Conservation (phyloP, 768 basidiomycete genomes). For the Lactarius akahatsu region DNA sequence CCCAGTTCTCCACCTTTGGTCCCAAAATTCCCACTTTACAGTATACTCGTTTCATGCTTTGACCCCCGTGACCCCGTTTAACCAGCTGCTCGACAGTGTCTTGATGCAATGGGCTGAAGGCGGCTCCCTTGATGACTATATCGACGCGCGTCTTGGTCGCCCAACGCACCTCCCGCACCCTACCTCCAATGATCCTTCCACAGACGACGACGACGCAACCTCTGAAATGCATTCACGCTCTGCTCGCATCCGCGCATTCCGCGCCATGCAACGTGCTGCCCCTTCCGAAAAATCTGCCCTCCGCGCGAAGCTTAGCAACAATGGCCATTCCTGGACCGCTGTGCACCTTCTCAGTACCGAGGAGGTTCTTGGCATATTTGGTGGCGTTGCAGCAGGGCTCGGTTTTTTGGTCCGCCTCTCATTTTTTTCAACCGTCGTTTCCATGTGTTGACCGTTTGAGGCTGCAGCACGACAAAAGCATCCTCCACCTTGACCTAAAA, state of each 20-base stretch:
- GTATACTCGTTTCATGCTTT: slow-evolving; percentile 43
- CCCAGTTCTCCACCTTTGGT: slow-evolving; percentile 85
- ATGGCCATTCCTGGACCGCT: slow-evolving; percentile 55
- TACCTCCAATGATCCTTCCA: slow-evolving; percentile 46
- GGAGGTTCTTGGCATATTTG: slow-evolving; percentile 78
- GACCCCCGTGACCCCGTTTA: neutral
- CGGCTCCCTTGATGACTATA: slow-evolving; percentile 84
- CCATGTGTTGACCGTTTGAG: neutral
- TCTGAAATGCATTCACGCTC: slow-evolving; percentile 49
- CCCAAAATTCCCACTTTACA: slow-evolving; percentile 86
- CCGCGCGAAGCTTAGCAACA: slow-evolving; percentile 47
- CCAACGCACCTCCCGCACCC: slow-evolving; percentile 31
- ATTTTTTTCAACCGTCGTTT: too few relatives aligned
- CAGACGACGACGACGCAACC: slow-evolving; percentile 34
- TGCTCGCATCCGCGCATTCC: slow-evolving; percentile 74
- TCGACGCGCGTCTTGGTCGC: slow-evolving; percentile 73
- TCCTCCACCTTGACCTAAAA: slow-evolving; percentile 91
- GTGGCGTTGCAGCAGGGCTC: slow-evolving; percentile 83
- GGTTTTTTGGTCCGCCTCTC: slow-evolving; percentile 72
- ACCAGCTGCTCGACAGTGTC: slow-evolving; percentile 46
- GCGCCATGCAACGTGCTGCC: slow-evolving; percentile 62
- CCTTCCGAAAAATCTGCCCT: slow-evolving; percentile 64
- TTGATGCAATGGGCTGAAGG: slow-evolving; percentile 95
- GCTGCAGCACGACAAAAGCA: slow-evolving; percentile 72
- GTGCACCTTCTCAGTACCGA: slow-evolving; percentile 84